Percentiles rank a stretch among this genome's conserved stretches.
Conservation (phyloP, 305 asterid species). For the Fraxinus sp. region DNA sequence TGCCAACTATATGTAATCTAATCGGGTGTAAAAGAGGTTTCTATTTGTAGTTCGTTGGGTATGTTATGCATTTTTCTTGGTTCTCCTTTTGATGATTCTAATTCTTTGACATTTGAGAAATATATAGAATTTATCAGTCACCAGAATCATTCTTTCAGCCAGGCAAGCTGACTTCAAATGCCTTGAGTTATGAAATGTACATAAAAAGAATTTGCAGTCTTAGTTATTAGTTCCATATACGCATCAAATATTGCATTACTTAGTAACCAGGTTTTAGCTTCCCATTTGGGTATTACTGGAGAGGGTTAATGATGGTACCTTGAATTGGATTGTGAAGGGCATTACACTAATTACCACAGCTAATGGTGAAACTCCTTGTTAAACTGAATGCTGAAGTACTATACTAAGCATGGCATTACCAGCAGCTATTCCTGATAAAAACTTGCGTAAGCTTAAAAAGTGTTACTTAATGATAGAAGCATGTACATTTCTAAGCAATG, state of each 20-base stretch:
- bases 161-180: constrained; percentile 2
- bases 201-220: neutral
- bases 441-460: neutral
- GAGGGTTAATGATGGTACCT: neutral
- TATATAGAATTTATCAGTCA: neutral
- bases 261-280: constrained; percentile 3
- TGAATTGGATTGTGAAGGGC: neutral
- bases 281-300: neutral
- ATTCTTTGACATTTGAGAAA: neutral
- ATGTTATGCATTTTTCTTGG: constrained; percentile 2
- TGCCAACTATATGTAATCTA: neutral
- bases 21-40: neutral
- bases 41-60: neutral
- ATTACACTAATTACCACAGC: neutral
- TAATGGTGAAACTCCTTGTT: neutral
- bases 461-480: neutral
- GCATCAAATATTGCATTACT: neutral
- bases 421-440: neutral
- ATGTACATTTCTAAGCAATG: neutral
- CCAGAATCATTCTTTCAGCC: neutral
- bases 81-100: neutral
- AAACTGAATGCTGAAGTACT: neutral
- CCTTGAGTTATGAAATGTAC: neutral
- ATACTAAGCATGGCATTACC: neutral
- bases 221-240: neutral